Evolutionary conservation across 2,329 filamentous ascomycete genomes (phyloP), one percentile per base, ranked within the genome.

Genomic region (Colletotrichum sp.): DNA sequence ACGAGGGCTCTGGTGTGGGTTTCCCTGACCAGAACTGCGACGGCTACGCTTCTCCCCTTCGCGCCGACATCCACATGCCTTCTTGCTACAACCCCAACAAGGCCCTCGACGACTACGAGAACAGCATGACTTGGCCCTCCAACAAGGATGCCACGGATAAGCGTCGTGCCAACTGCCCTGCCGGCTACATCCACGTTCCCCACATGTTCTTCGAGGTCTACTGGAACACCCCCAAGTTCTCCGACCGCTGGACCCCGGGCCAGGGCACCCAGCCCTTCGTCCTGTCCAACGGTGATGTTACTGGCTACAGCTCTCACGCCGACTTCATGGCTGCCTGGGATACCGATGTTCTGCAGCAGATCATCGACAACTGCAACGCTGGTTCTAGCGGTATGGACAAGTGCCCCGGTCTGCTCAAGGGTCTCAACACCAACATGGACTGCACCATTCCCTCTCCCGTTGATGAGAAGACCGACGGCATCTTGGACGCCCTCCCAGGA

Each of bases 251-350:
- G 90, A 86, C 86, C n/a, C 84, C 86, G 61, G 86, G 88, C 78
- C 86, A 88, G 75, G 90, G 89, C 79, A 82, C 81, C 28, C 90
- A 91, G 84, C 92, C 92, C 13, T 95, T 95, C 79, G 91, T 95
- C 70, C 90, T 94, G 58, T 87, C 93, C 78, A 92, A 92, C 80
- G 93, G 93, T 60, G 93, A 96, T 73, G 86, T 88, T 24, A 94
- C 94, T 13, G 94, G 94, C 71, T 95, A 91, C 85, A 91, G 91
- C 79, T 89, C 89, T 76, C 94, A 95, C 83, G 93, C 89, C 64
- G 94, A 96, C 83, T 95, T 96, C 85, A 84, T 94, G 78, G 91
- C 94, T 77, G 94, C 91, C 18, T 96, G 94, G 94, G 91, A 95
- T 78, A 87, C 90, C 76, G 83, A 86, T 32, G 88, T 89, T 61